phyloP scores from a whole-genome alignment of 441 rosid genomes.

The Hura crepitans region DNA sequence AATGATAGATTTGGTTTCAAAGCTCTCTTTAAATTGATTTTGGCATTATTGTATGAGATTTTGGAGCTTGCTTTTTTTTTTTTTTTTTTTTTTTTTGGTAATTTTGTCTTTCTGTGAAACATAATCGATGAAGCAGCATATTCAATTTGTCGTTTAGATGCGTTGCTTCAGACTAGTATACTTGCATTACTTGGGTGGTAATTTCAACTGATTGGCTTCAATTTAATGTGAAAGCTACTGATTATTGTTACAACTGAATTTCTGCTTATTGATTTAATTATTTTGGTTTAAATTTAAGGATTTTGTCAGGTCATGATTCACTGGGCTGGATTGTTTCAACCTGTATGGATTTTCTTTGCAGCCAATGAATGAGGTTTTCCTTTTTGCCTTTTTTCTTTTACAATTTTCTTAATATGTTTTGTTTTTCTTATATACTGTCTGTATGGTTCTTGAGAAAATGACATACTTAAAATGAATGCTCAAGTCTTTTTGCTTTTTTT shows the following conservation, averaged over 20 bases:
- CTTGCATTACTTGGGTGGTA: no score
- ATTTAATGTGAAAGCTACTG: no score
- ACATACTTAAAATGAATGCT: neutral
- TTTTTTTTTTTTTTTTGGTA: no score
- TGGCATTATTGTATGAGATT: no score
- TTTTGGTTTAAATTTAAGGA: neutral
- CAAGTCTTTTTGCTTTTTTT: neutral
- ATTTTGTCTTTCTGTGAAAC: no score
- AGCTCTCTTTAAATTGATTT: no score
- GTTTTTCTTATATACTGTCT: neutral
- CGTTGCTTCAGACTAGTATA: no score
- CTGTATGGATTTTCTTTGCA: slow-evolving; percentile 9
- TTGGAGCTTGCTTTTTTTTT: no score
- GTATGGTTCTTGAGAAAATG: slow-evolving; percentile 34
- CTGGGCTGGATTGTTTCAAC: slow-evolving; percentile 28
- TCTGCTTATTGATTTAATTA: slow-evolving; percentile 9
- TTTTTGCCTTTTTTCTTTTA: neutral
- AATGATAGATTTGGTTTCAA: no score
- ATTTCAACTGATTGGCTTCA: no score
- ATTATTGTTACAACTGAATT: neutral
- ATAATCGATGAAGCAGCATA: no score
- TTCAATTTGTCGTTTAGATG: no score
- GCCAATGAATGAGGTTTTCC: slow-evolving; percentile 26
- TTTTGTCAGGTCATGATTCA: neutral
- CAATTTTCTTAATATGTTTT: neutral